These are phyloP conservation scores for Colletotrichum trifolii DNA, from an alignment of 2,329 filamentous ascomycete genomes.

Conservation along the genomic window DNA sequence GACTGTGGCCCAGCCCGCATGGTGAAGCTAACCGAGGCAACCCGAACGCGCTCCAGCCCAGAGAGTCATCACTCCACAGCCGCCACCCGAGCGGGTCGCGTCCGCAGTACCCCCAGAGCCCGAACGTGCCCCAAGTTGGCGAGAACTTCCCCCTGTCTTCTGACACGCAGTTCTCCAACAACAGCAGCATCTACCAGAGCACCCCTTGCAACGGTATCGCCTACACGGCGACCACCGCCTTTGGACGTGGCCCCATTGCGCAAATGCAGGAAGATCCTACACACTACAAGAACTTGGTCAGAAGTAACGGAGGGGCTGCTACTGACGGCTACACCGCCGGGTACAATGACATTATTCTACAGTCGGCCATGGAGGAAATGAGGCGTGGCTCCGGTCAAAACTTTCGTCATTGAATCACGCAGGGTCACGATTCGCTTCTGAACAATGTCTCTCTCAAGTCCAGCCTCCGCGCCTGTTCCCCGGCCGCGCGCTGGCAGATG, in stretches of 20 bases:
- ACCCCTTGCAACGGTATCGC: constrained; percentile 49
- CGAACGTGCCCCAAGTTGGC: constrained; percentile 38
- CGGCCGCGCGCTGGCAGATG: constrained; percentile 22
- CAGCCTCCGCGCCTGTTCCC: neutral
- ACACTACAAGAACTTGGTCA: constrained; percentile 37
- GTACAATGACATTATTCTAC: constrained; percentile 35
- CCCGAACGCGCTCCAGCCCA: constrained; percentile 19
- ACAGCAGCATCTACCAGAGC: constrained; percentile 62
- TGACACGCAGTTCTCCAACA: constrained; percentile 56
- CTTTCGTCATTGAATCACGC: constrained; percentile 22
- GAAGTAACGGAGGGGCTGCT: constrained; percentile 34
- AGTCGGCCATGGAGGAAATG: constrained; percentile 34
- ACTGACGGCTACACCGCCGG: constrained; percentile 37
- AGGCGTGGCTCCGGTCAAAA: constrained; percentile 27
- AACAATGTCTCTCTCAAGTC: constrained; percentile 5
- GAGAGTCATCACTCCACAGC: constrained; percentile 22
- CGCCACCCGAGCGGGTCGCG: constrained; percentile 36
- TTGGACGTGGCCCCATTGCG: constrained; percentile 29
- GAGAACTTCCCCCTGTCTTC: constrained; percentile 41
- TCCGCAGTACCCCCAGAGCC: constrained; percentile 26
- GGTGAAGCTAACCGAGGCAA: constrained; percentile 17
- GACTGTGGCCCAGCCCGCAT: constrained; percentile 26
- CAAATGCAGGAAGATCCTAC: constrained; percentile 35
- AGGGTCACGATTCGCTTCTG: neutral
- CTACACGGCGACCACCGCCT: constrained; percentile 33